phyloP scores from a whole-genome alignment of 495 filamentous ascomycete species.

The Pyrenula massariospora region DNA sequence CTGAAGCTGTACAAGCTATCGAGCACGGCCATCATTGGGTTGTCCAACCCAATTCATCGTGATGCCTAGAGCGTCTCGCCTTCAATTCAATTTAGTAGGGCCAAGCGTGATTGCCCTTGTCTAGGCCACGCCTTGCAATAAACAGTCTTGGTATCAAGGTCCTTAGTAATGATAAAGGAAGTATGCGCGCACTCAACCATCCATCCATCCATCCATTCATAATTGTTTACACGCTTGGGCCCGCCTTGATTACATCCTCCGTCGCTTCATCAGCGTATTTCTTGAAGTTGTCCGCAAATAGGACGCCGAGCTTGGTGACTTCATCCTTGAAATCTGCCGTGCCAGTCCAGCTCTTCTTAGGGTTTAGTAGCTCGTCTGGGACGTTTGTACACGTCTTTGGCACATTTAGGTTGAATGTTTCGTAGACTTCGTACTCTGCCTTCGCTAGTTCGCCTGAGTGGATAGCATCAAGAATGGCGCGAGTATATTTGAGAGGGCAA shows the following conservation, averaged over 20 bases:
- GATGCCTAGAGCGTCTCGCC: background rate
- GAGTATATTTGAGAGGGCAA: conserved; percentile 97
- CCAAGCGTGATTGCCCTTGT: background rate
- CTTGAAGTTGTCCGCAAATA: conserved; percentile 96
- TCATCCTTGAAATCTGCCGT: conserved; percentile 67
- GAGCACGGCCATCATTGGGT: background rate
- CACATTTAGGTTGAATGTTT: conserved; percentile 90
- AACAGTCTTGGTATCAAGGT: background rate
- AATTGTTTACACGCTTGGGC: conserved; percentile 15
- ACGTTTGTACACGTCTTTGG: conserved; percentile 79
- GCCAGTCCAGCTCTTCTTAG: conserved; percentile 80
- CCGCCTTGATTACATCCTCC: conserved; percentile 47
- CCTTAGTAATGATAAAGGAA: background rate
- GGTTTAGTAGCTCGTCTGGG: conserved; percentile 86
- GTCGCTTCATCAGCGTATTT: conserved; percentile 87
- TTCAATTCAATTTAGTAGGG: background rate
- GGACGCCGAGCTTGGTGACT: conserved; percentile 72
- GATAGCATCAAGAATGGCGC: conserved; percentile 95
- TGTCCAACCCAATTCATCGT: background rate
- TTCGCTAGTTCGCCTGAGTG: conserved; percentile 91
- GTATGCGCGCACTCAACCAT: background rate
- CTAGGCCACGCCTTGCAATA: background rate
- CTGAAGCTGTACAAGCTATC: too few species aligned
- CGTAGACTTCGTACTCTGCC: conserved; percentile 86
- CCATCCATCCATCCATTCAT: conserved; percentile 7